Base-by-base conservation (phyloP, 345 rosid species). In the Conringia planisiliqua region DNA sequence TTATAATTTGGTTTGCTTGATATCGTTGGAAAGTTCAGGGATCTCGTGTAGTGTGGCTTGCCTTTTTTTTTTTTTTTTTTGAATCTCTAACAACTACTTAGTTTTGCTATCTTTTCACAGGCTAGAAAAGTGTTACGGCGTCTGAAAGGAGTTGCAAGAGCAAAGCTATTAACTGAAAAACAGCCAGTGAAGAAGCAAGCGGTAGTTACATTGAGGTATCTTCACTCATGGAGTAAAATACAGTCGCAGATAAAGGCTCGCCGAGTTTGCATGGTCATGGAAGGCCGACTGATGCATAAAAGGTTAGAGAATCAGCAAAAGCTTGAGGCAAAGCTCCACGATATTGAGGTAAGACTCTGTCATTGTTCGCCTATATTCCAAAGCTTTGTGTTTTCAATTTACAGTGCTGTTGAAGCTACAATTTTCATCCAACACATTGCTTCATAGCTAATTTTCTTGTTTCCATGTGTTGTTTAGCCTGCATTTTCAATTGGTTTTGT, bases 281-380 rank as follows among this genome's bases (percentile, higher is more conserved):
- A 95, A 83, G 78, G 91, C 52, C 84, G 81, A 46, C 81, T 84
- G 30, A 90, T 76, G 80, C 88, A 90, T 83, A 95, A 91, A 84
- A 89, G 89, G 64, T 77, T 90, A 78, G 97, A 92, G 85, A 89
- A 87, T 82, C 97, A 95, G 75, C 86, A 86, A 62, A 95, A 92
- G 82, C 96, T 95, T 18, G 97, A 95, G 87, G 97, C 97, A 22
- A 87, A 85, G 82, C 92, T 95, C 70, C 97, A 95, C 46, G 90
- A 89, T 62, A 62, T 95, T 38, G 97, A 90, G 90, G 98, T 90
- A 55, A 68, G 20, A 33, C 62, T 33, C 62, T 33, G 13, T 33
- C 42, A 32, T 4, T 30, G 42, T 32, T 48, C 61, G 20, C 20
- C 38, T 46, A 46, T 46, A 2, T 46, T 7, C 22, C 16, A 46